Evolutionary conservation across 2,329 filamentous ascomycete genomes (phyloP), one percentile per base, ranked within the genome.

Genomic region (Orbilia quercus): DNA sequence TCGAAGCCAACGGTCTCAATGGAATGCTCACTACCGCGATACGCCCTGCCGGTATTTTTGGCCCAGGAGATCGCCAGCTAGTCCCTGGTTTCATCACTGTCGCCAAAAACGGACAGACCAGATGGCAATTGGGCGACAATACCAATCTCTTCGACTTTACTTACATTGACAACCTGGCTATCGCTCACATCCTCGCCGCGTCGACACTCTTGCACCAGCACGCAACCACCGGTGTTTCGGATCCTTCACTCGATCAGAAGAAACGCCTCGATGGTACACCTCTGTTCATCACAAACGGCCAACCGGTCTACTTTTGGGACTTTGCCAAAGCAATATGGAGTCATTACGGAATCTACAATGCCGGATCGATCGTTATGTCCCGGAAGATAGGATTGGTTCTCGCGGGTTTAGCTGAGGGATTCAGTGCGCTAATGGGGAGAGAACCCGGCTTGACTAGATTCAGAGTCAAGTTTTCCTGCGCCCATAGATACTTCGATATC

Each of bases 241-340:
- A 75, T 80, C 34, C 81, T 83, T 60, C 88, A 86, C 18, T 84
- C 84, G 0, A 88, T 88, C n/a, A 84, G 91, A 38, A 87, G 90
- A 92, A 75, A 82, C 85, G 85, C 70, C 88, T 93, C 54, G 91
- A 93, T 79, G 95, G 94, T 70, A 89, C 97, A 80, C 89, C 89
- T 55, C 94, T 98, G 83, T 88, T 96, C 82, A 87, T 98, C 79
- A 95, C 92, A 67, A 98, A 98, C 80, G 91, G 92, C 81, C 84
- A 88, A 77, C 94, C 94, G 3, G 84, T 96, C 18, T 94, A 94
- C 80, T 96, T 96, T 81, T 96, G 95, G 88, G 92, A 96, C 81
- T 90, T 96, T 79, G 87, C 90, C 70, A 86, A 91, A 42, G 87
- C 88, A 40, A 85, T 96, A 50, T 98, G 91, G 91, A 84, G 83